A percentile compares a stretch with the other conserved stretches of the same genome.
These are phyloP conservation scores for Trichoderma breve DNA, from an alignment of 2,329 filamentous ascomycete genomes.

Conservation along the genomic window DNA sequence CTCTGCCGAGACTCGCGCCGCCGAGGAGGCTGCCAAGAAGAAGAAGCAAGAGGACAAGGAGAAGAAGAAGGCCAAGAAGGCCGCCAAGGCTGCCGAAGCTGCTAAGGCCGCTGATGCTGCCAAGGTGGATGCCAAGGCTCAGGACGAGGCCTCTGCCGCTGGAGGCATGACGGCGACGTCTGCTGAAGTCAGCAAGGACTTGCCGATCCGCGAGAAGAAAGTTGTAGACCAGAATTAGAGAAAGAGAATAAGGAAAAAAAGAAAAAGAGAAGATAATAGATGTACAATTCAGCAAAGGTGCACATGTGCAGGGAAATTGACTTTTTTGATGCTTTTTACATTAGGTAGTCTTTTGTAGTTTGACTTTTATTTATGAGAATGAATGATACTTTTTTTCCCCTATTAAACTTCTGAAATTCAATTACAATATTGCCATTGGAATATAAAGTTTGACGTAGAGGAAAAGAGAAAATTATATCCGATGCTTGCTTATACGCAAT, in stretches of 20 bases:
- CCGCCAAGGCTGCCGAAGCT: conserved; percentile 32
- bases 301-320: neutral
- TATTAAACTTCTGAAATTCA: neutral
- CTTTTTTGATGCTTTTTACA: neutral
- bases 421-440: neutral
- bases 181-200: conserved; percentile 23
- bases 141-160: conserved; percentile 23
- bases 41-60: conserved; percentile 44
- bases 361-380: neutral
- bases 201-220: conserved; percentile 27
- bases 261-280: neutral
- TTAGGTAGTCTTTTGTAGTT: neutral
- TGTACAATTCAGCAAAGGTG: neutral
- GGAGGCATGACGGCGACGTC: conserved; percentile 12
- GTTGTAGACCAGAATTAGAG: conserved; percentile 18
- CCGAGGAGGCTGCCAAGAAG: conserved; percentile 21
- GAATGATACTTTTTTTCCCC: neutral
- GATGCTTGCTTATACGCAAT: neutral
- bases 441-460: neutral
- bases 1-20: conserved; percentile 16
- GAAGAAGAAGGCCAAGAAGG: conserved; percentile 40
- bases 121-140: conserved; percentile 22
- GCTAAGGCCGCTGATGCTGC: neutral
- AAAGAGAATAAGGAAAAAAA: neutral
- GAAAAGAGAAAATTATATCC: neutral